Base-by-base conservation (phyloP, 2,329 filamentous ascomycete genomes). In the Dichotomopilus funicola region DNA sequence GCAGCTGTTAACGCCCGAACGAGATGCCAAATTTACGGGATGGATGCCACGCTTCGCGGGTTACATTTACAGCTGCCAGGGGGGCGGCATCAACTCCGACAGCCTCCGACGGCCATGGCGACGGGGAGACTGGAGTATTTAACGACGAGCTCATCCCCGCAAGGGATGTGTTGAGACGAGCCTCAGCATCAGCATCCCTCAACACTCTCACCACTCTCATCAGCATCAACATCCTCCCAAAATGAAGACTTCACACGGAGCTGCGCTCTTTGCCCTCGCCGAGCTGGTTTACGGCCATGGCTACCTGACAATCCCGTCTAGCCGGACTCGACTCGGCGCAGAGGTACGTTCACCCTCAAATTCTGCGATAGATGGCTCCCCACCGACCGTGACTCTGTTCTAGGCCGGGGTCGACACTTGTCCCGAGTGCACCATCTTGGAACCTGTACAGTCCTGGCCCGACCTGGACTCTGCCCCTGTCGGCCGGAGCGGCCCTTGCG, bases 341-440 rank as follows among this genome's bases (percentile, higher is more conserved):
- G 70, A 77, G 67, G 76, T 78, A 61, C 56, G 45, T n/a, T n/a
- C 37, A 40, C 2, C 9, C 37, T 4, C 19, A 27, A 27, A 27
- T 27, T 27, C 19, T 27, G 19, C 19, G 19, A 27, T 27, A 3
- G 19, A 27, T 27, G 19, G 19, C 12, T 40, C 1, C 37, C 9
- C 37, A 40, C 37, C 4, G 12, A 12, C 12, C 12, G 37, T 40
- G 37, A 8, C 6, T 31, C 40, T 33, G 27, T 10, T 5, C 34
- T 55, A 78, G 77, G 68, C 73, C 34, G 75, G 74, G 0, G 65
- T 72, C 4, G 78, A 80, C 58, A 73, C 75, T 0, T 81, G 78
- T 60, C 78, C 78, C 0, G 78, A 80, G 63, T 81, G 78, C 59
- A 73, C 76, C 6, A 80, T 81, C 54, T 73, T 78, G 1, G 78